phyloP scores from a whole-genome alignment of 2,329 filamentous ascomycete species.

The Colletotrichum truncatum region DNA sequence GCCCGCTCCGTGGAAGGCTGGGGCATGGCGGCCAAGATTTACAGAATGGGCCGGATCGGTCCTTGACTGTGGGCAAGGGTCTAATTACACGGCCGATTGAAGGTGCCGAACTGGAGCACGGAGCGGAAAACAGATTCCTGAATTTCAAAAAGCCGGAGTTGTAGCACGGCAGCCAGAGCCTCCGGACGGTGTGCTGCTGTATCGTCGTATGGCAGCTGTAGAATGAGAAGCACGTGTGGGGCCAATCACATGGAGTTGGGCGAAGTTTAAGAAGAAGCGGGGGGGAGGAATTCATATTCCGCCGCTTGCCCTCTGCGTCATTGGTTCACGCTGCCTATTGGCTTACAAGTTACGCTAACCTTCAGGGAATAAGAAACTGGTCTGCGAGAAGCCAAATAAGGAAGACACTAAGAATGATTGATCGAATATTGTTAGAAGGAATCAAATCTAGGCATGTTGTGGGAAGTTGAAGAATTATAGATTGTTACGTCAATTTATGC shows the following conservation, averaged over 20 bases:
- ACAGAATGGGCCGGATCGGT: background rate
- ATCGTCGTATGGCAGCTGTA: background rate
- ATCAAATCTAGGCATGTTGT: no score
- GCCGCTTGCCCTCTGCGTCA: slow-evolving; percentile 12
- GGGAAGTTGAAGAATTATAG: no score
- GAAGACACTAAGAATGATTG: no score
- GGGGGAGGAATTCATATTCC: slow-evolving; percentile 24
- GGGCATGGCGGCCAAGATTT: slow-evolving; percentile 3
- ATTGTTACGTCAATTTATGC: no score
- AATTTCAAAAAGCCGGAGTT: background rate
- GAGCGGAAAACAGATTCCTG: background rate
- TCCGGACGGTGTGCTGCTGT: background rate
- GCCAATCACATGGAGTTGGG: slow-evolving; percentile 11
- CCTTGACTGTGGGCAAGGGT: slow-evolving; percentile 3
- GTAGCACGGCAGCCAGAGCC: background rate
- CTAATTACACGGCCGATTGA: background rate
- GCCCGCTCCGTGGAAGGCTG: slow-evolving; percentile 20
- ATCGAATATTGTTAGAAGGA: no score
- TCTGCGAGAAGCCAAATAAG: no score
- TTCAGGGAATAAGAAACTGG: background rate
- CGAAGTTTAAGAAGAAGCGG: background rate
- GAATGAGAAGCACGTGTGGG: background rate
- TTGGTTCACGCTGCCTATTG: background rate
- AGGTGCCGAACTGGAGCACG: background rate
- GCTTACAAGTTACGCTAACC: background rate